A percentile compares a stretch with the other conserved stretches of the same genome.
Evolutionary conservation across 441 rosid genomes (phyloP).

Genomic region (Corymbia calophylla): DNA sequence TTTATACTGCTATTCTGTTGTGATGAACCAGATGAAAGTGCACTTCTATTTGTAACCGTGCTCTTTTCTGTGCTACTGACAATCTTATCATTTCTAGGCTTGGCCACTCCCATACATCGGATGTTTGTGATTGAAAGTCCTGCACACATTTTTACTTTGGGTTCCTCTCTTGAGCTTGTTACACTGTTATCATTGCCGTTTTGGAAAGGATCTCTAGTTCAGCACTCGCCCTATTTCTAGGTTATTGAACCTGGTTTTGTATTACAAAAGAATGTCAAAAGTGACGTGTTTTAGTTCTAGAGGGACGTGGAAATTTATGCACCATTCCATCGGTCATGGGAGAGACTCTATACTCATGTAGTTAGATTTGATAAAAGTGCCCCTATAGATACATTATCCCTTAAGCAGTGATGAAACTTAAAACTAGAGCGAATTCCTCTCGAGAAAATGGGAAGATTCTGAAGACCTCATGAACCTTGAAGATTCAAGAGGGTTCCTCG

Average conservation of each 20-base stretch:
- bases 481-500: background rate
- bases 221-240: background rate
- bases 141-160: background rate
- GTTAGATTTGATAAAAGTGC: background rate
- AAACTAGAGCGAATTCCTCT: background rate
- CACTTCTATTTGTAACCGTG: fast-evolving
- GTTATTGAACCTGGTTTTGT: background rate
- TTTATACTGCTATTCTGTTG: background rate
- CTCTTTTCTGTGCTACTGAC: background rate
- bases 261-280: background rate
- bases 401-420: background rate
- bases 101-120: too few species aligned
- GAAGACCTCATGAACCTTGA: background rate
- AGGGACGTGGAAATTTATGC: background rate
- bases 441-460: background rate
- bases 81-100: background rate
- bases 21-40: background rate
- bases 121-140: too few species aligned
- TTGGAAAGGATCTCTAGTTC: background rate
- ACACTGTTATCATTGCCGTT: background rate
- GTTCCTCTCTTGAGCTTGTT: background rate
- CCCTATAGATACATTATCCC: background rate
- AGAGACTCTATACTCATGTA: background rate
- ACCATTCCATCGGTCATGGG: background rate
- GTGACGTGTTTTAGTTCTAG: background rate